Base-by-base conservation (phyloP, 78 protist genomes). In the Capsaspora owczarzaki region DNA sequence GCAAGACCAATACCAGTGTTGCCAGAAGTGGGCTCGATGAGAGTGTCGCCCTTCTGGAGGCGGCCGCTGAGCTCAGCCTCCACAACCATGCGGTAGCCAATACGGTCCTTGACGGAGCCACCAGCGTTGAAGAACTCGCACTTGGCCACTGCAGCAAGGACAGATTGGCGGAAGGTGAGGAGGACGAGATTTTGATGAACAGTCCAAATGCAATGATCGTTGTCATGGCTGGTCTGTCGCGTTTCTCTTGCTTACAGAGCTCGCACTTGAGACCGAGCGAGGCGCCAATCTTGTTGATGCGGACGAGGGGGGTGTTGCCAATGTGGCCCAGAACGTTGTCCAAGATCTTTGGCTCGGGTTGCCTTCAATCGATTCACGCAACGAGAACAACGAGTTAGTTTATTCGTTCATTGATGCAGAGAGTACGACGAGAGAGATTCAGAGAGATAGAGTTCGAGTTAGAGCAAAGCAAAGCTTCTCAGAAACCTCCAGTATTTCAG, bases 1-100 rank as follows among this genome's bases (percentile, higher is more conserved):
- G 99, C 96, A 51, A 96, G 87, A 53, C 98, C 99, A 61, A 96
- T 91, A 66, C 97, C 97, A 27, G 99, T 96, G 89, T 96, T 96
- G 38, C 99, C 99, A 0, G 96, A 91, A 2, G 99, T 96, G 76
- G 99, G 97, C 87, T 96, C 99, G 74, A 95, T 92, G 63, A 96
- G 53, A 0, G 94, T 93, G 83, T 90, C 95, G 35, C 98, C 99
- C 27, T 89, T 88, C 74, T 75, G 71, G 77, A 95, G 89, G 37
- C 86, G 46, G 23, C 99, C 99, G 33, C 68, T 72, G 47, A 69
- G 63, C 85, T 89, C 95, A 0, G 96, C 94, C 77, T 95, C 99
- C 40, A 76, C 35, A 43, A 93, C 76, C 97, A 91, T 93, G 87
- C 94, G 88, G 49, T 37, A 22, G 14, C 94, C 97, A 68, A 94